Evolutionary conservation across 2,329 filamentous ascomycete genomes (phyloP).

Genomic region (Tolypocladium endophyticum): DNA sequence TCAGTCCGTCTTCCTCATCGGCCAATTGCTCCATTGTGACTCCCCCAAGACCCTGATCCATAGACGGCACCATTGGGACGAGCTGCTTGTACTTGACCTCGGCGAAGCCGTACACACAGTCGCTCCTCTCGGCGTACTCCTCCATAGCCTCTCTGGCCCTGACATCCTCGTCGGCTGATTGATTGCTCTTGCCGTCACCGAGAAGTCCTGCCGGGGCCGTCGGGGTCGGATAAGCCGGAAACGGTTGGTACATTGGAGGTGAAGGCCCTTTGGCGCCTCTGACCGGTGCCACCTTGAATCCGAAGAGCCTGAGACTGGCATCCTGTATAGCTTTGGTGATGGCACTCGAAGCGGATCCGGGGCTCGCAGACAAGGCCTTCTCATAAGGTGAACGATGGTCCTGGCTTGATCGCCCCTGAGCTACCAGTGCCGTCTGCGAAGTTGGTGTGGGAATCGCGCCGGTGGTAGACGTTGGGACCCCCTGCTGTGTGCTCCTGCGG

Average conservation of each 20-base stretch:
- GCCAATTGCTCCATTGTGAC: conserved; percentile 41
- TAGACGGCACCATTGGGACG: conserved; percentile 76
- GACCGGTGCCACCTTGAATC: conserved; percentile 58
- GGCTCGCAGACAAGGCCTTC: conserved; percentile 57
- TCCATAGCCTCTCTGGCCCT: conserved; percentile 74
- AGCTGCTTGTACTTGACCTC: conserved; percentile 98
- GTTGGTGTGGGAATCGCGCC: conserved; percentile 57
- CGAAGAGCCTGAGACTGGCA: conserved; percentile 68
- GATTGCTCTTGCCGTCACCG: conserved; percentile 47
- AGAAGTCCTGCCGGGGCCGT: conserved; percentile 51
- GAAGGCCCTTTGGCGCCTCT: conserved; percentile 55
- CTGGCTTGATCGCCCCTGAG: conserved; percentile 58
- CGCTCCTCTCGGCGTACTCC: conserved; percentile 82
- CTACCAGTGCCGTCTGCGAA: conserved; percentile 66
- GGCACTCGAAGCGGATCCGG: conserved; percentile 70
- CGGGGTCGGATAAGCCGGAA: conserved; percentile 72
- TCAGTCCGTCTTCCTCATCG: conserved; percentile 63
- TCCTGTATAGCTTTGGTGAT: conserved; percentile 93
- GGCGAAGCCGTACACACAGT: conserved; percentile 94
- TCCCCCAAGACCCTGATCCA: conserved; percentile 59
- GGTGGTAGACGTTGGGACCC: conserved; percentile 54
- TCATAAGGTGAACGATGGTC: conserved; percentile 75
- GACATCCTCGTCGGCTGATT: conserved; percentile 64
- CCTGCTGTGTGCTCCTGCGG: conserved; percentile 71
- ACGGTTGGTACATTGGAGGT: conserved; percentile 70